These are phyloP conservation scores for Elongisporangium prolatum DNA, from an alignment of 352 stramenopile species.

Conservation along the genomic window DNA sequence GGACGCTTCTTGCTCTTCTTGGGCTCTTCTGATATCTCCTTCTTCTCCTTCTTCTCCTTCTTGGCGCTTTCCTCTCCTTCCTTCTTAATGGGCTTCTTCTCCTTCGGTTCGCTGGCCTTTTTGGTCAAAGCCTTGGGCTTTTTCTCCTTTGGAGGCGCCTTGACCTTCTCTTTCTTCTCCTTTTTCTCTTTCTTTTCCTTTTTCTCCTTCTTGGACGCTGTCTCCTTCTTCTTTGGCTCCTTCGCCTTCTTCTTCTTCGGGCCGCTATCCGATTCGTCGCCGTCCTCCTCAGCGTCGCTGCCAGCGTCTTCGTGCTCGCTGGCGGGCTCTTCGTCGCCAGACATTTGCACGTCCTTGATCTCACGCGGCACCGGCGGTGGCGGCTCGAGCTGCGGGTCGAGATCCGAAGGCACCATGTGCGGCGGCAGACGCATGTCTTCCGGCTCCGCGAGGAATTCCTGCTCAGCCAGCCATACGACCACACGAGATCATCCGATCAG, in stretches of 20 bases:
- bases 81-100: constrained; percentile 29
- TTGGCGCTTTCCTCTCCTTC: constrained; percentile 4
- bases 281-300: constrained; percentile 9
- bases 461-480: background rate
- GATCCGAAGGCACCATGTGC: constrained; percentile 78
- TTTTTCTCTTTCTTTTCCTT: constrained; percentile 35
- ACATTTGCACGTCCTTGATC: constrained; percentile 18
- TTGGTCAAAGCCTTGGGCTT: constrained; percentile 14
- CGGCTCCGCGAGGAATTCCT: constrained; percentile 73
- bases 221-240: constrained; percentile 14
- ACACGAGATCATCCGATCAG: background rate
- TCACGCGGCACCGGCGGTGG: constrained; percentile 28
- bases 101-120: constrained; percentile 27
- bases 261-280: constrained; percentile 18
- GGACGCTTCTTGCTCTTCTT: constrained; percentile 19
- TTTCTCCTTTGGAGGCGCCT: constrained; percentile 17
- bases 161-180: constrained; percentile 27
- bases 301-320: constrained; percentile 19
- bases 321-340: constrained; percentile 21
- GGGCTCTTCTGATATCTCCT: constrained; percentile 1
- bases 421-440: constrained; percentile 71
- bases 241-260: constrained; percentile 14
- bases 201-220: constrained; percentile 21
- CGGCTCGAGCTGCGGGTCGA: constrained; percentile 68
- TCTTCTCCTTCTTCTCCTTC: constrained; percentile 18